A percentile compares a stretch with the other conserved stretches of the same genome.
Conservation (phyloP, 2,329 filamentous ascomycete genomes). For the Colletotrichum sp. region DNA sequence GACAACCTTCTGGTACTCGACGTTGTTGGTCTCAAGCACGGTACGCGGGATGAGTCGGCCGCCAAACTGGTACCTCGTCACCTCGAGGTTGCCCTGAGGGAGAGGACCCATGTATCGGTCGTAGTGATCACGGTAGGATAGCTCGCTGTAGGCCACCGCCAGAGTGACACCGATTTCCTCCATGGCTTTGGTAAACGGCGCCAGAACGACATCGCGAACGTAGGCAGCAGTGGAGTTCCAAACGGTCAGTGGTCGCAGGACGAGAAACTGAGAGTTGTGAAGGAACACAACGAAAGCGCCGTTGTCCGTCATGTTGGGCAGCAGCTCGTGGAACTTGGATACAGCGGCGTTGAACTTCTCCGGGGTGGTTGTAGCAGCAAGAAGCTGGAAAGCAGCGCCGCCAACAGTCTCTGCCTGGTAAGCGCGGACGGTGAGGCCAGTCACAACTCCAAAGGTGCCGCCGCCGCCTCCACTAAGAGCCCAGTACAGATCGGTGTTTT, state of each 20-base stretch:
- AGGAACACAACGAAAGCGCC: constrained; percentile 55
- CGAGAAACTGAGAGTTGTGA: constrained; percentile 51
- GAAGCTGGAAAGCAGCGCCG: constrained; percentile 49
- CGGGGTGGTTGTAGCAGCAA: constrained; percentile 16
- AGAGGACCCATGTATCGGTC: constrained; percentile 39
- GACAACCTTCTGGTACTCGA: constrained; percentile 32
- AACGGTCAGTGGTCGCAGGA: constrained; percentile 34
- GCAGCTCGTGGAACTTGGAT: constrained; percentile 41
- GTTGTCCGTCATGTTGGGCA: constrained; percentile 52
- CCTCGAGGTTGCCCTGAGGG: constrained; percentile 35
- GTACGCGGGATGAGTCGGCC: constrained; percentile 38
- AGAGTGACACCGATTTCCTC: constrained; percentile 28
- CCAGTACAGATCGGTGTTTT: constrained; percentile 60
- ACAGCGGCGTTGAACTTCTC: constrained; percentile 55
- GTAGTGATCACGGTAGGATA: constrained; percentile 37
- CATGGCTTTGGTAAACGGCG: constrained; percentile 33
- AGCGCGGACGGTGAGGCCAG: constrained; percentile 54
- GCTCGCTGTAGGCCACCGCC: constrained; percentile 27
- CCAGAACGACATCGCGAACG: constrained; percentile 30
- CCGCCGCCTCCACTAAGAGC: constrained; percentile 56
- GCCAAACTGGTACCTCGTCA: constrained; percentile 37
- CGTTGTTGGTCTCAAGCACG: constrained; percentile 33
- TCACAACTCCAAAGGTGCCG: constrained; percentile 57
- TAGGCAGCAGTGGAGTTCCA: constrained; percentile 30
- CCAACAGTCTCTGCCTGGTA: constrained; percentile 46